Conservation (phyloP, 2,329 filamentous ascomycete genomes). For the Penicillium nordicum region DNA sequence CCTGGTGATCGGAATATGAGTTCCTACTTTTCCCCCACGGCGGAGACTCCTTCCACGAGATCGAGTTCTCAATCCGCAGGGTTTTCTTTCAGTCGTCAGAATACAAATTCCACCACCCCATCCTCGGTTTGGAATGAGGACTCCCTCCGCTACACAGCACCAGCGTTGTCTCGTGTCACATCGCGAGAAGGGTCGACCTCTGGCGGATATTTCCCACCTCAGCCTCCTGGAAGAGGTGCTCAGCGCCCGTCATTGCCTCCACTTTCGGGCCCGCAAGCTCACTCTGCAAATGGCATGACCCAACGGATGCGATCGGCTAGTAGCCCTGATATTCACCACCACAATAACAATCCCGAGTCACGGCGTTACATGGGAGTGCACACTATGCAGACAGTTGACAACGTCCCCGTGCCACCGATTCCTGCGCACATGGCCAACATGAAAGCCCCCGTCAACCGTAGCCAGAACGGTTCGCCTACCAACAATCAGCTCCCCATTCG, state of each 20-base stretch:
- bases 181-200: conserved; percentile 69
- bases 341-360: conserved; percentile 43
- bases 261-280: conserved; percentile 54
- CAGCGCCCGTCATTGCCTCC: conserved; percentile 78
- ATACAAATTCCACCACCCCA: conserved; percentile 57
- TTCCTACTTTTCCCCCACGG: conserved; percentile 88
- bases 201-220: conserved; percentile 61
- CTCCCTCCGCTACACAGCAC: conserved; percentile 80
- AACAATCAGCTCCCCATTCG: conserved; percentile 62
- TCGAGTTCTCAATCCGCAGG: conserved; percentile 54
- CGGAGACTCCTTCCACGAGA: conserved; percentile 61
- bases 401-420: conserved; percentile 72
- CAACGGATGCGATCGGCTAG: conserved; percentile 86
- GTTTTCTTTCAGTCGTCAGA: conserved; percentile 75
- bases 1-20: conserved; percentile 64
- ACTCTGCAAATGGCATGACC: conserved; percentile 52
- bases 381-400: conserved; percentile 52
- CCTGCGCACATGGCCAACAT: conserved; percentile 64
- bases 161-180: conserved; percentile 76
- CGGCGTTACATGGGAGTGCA: conserved; percentile 52
- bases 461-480: conserved; percentile 75
- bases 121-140: conserved; percentile 61
- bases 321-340: conserved; percentile 85
- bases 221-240: conserved; percentile 54
- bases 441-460: conserved; percentile 64